These are phyloP conservation scores for Saccharomycopsis fibuligera DNA, from an alignment of 805 yeast genomes.

Conservation along the genomic window DNA sequence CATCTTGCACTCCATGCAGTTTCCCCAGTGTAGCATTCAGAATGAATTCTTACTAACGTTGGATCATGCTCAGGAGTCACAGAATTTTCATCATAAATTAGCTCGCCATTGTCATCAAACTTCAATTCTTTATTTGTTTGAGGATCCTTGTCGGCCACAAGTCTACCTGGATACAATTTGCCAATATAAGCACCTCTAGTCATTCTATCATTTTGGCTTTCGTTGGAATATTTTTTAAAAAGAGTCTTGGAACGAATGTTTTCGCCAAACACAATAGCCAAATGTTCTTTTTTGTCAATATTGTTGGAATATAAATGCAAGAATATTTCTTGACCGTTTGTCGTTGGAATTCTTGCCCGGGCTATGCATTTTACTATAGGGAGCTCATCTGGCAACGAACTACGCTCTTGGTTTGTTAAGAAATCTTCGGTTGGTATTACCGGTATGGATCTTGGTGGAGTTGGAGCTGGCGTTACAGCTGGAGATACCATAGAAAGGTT, in stretches of 20 bases:
- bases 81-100: constrained; percentile 26
- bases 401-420: constrained; percentile 3
- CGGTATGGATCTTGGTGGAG: constrained; percentile 8
- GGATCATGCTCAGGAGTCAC: constrained; percentile 34
- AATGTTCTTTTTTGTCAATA: constrained; percentile 85
- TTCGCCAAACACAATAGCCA: constrained; percentile 96
- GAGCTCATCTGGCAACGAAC: constrained; percentile 49
- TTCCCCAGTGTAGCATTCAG: constrained; percentile 98
- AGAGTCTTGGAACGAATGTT: constrained; percentile 74
- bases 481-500: constrained; percentile 17
- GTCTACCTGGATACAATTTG: constrained; percentile 79
- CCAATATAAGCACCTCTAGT: constrained; percentile 98
- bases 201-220: constrained; percentile 90
- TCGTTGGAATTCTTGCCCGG: constrained; percentile 94
- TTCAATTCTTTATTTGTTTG: constrained; percentile 31
- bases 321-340: constrained; percentile 89
- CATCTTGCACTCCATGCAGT: constrained; percentile 99
- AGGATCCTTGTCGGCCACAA: constrained; percentile 57
- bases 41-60: constrained; percentile 81
- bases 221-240: constrained; percentile 55
- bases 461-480: constrained; percentile 11
- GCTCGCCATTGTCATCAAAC: constrained; percentile 37
- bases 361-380: constrained; percentile 86
- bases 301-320: constrained; percentile 84
- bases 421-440: constrained; percentile 9